Evolutionary conservation across 2,329 filamentous ascomycete genomes (phyloP).

Genomic region (Podosphaera xanthii): DNA sequence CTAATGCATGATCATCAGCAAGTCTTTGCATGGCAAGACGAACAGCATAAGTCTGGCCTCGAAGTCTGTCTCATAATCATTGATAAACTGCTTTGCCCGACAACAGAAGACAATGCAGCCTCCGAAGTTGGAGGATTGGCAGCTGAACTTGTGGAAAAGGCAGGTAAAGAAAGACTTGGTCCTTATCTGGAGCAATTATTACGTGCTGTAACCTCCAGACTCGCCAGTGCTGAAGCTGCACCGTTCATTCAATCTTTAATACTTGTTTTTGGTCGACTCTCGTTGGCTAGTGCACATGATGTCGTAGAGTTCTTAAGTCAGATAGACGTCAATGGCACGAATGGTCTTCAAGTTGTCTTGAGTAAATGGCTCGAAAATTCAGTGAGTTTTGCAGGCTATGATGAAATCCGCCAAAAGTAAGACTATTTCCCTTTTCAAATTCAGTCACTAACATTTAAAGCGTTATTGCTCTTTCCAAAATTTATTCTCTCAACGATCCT

Average conservation of each 20-base stretch:
- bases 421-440: slow-evolving; percentile 14
- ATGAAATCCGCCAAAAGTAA: slow-evolving; percentile 90
- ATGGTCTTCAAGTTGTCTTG: slow-evolving; percentile 70
- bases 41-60: slow-evolving; percentile 56
- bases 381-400: slow-evolving; percentile 90
- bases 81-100: slow-evolving; percentile 63
- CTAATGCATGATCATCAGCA: slow-evolving; percentile 77
- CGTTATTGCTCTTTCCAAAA: slow-evolving; percentile 76
- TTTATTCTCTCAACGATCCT: slow-evolving; percentile 69
- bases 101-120: slow-evolving; percentile 78
- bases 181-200: slow-evolving; percentile 77
- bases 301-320: slow-evolving; percentile 80
- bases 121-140: slow-evolving; percentile 91
- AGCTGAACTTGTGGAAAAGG: slow-evolving; percentile 86
- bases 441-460: slow-evolving; percentile 24
- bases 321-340: slow-evolving; percentile 57
- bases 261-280: slow-evolving; percentile 79
- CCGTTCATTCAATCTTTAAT: slow-evolving; percentile 91
- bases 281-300: slow-evolving; percentile 63
- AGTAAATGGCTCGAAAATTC: slow-evolving; percentile 96
- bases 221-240: slow-evolving; percentile 62
- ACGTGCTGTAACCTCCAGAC: slow-evolving; percentile 63
- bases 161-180: slow-evolving; percentile 72
- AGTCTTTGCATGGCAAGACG: slow-evolving; percentile 68
- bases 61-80: slow-evolving; percentile 82